Conservation (phyloP, 2,329 filamentous ascomycete genomes). For the Epichloe coenophiala region DNA sequence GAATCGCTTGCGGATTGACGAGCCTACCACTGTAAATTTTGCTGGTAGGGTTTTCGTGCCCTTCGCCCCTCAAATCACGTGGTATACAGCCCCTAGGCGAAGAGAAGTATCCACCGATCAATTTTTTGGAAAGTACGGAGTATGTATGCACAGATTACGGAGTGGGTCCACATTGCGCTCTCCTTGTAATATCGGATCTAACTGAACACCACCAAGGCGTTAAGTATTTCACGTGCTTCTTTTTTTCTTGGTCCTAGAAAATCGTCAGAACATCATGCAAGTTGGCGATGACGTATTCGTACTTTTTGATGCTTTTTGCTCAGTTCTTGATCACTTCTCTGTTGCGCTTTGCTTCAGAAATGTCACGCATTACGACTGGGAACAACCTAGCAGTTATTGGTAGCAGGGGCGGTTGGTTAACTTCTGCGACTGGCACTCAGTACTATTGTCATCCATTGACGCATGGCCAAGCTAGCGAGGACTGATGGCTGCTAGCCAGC, state of each 20-base stretch:
- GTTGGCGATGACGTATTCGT: no score
- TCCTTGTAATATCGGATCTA: no score
- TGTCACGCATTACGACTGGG: background rate
- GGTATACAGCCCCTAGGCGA: constrained; percentile 1
- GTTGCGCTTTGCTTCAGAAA: background rate
- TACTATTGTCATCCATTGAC: background rate
- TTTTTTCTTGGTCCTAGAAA: no score
- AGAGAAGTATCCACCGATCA: background rate
- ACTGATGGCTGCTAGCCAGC: background rate
- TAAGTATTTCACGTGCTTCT: no score
- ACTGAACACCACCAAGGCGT: no score
- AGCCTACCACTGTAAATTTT: constrained; percentile 21
- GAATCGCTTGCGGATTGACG: constrained; percentile 15
- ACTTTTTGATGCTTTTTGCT: background rate
- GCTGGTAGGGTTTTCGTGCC: constrained; percentile 28
- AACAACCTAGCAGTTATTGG: background rate
- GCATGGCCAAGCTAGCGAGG: background rate
- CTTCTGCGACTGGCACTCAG: background rate
- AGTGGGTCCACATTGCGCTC: background rate
- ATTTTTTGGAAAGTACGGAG: background rate
- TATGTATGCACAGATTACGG: background rate
- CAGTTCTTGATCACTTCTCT: background rate
- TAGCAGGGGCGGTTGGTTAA: background rate
- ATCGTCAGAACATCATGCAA: no score
- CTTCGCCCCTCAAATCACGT: constrained; percentile 23